phyloP scores from a whole-genome alignment of 495 filamentous ascomycete genomes.

The Podospora tetraspora region DNA sequence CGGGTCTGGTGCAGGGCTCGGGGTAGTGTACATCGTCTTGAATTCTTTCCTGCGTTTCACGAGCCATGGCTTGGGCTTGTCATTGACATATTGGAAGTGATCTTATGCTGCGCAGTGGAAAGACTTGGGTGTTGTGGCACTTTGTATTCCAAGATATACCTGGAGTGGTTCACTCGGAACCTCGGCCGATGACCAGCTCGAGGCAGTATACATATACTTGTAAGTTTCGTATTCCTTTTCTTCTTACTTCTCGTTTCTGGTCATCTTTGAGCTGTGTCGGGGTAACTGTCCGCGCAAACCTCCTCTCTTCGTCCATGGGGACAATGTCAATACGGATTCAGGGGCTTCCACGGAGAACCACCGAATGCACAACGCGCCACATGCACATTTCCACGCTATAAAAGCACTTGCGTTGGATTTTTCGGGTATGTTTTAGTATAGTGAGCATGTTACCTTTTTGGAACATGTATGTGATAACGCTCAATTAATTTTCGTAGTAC shows the following conservation, averaged over 20 bases:
- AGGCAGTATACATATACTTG: not conserved
- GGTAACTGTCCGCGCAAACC: not conserved
- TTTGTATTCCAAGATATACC: not conserved
- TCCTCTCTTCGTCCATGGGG: not conserved
- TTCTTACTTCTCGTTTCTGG: not conserved
- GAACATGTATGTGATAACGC: not conserved
- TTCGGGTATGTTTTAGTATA: not conserved
- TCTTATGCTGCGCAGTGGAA: not conserved
- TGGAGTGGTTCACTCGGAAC: too few species aligned
- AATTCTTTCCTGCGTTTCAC: too few species aligned
- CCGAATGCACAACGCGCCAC: not conserved
- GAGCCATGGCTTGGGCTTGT: not conserved
- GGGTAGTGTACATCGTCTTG: not conserved
- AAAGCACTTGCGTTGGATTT: not conserved
- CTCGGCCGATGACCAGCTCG: not conserved
- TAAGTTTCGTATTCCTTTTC: not conserved
- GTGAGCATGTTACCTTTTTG: not conserved
- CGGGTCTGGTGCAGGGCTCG: too few species aligned
- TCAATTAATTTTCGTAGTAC: not conserved
- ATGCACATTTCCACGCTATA: not conserved
- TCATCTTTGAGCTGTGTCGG: not conserved
- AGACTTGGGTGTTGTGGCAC: not conserved
- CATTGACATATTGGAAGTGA: not conserved
- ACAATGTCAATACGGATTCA: not conserved
- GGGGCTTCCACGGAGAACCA: not conserved